Base-by-base conservation (phyloP, 805 yeast genomes). In the Dipodascopsis uninucleata region DNA sequence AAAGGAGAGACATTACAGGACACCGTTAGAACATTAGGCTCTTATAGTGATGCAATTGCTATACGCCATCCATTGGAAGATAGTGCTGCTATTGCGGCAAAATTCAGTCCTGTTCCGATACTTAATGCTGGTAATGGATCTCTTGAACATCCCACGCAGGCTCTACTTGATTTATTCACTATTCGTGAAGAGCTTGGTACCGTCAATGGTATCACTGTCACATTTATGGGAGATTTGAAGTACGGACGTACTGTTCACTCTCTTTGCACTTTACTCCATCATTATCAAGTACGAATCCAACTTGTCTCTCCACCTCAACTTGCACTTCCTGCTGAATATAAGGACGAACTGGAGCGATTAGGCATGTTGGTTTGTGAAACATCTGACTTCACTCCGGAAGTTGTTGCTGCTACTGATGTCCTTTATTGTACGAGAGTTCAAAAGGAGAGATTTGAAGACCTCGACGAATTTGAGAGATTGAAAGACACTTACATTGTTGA, bases 161-260 rank as follows among this genome's bases (percentile, higher is more conserved):
- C 98, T 2, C 85, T 93, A 73, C 75, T 94, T 62, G 99, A 93
- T 66, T 73, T 93, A 68, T 93, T 90, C 77, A 93, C 99, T 41
- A 93, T 93, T 60, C 86, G 99, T 72, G 99, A 93, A 70, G 99
- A 93, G 72, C 75, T 93, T 55, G 99, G 99, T 65, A 87, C 97
- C 48, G 97, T 94, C 43, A 93, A 93, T 66, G 97, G 97, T 65
- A 83, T 94, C 63, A 88, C 96, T 28, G 93, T 93, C 55, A 93
- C 99, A 3, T 93, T 93, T 69, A 88, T 93, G 96, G 99, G 99
- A 63, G 99, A 93, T 65, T 78, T 93, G 76, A 88, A 87, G 67
- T 87, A 87, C 64, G 99, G 99, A 49, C 84, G 99, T 73, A 95
- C 99, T 50, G 97, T 93, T 37, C 99, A 93, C 71, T 90, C 97